Evolutionary conservation across 371 early-diverging fungal species (phyloP).

Genomic region (Actinomortierella wolfii): DNA sequence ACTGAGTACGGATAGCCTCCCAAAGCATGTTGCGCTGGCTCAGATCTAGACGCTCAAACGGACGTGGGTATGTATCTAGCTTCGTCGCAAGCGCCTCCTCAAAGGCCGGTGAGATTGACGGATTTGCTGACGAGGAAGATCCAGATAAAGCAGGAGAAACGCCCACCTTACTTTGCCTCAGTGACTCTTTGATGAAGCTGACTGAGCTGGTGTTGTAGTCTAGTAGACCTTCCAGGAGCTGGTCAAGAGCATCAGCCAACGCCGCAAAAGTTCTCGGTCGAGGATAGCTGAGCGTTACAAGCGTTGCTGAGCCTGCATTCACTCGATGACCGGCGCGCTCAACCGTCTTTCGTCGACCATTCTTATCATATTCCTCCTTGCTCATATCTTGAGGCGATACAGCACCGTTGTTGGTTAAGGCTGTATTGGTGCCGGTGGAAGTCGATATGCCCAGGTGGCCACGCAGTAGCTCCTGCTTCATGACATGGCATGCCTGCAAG

Average conservation of each 20-base stretch:
- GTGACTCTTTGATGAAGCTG: too few relatives aligned
- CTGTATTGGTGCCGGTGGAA: too few relatives aligned
- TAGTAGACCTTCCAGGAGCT: slow-evolving; percentile 8
- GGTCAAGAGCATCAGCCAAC: slow-evolving; percentile 30
- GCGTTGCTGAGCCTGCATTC: background rate
- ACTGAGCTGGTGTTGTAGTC: too few relatives aligned
- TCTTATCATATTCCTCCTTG: too few relatives aligned
- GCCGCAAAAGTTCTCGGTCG: slow-evolving; percentile 47
- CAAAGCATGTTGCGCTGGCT: slow-evolving; percentile 27
- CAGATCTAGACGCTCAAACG: slow-evolving; percentile 20
- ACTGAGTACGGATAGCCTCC: slow-evolving; percentile 19
- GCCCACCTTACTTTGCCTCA: too few relatives aligned
- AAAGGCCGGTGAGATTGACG: background rate
- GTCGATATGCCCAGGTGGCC: slow-evolving; percentile 7
- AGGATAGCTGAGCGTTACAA: slow-evolving; percentile 19
- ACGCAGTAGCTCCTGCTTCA: slow-evolving; percentile 25
- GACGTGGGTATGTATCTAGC: slow-evolving; percentile 25
- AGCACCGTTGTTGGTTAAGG: too few relatives aligned
- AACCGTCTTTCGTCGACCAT: too few relatives aligned
- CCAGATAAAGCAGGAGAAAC: too few relatives aligned
- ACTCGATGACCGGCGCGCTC: too few relatives aligned
- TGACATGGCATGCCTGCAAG: slow-evolving; percentile 22
- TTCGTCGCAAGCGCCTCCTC: slow-evolving; percentile 13
- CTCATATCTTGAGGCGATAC: too few relatives aligned
- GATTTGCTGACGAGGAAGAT: too few relatives aligned